A percentile compares a stretch with the other conserved stretches of the same genome.
Evolutionary conservation across 257 asterid species (phyloP).

Genomic region (Voacanga thouarsii): DNA sequence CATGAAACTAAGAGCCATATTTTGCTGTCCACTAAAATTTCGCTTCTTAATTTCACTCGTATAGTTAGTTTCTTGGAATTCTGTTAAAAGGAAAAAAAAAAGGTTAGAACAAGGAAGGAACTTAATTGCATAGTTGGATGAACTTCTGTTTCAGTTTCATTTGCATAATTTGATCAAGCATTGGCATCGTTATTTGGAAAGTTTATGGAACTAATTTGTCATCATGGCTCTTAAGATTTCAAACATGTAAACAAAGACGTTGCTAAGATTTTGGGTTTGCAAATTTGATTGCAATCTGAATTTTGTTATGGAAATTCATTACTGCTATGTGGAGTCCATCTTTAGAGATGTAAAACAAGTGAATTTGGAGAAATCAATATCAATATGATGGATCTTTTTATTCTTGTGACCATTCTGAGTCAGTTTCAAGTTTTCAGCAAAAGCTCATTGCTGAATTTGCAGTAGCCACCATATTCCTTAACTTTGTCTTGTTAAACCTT

Average conservation of each 20-base stretch:
- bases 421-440: not conserved
- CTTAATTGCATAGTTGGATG: not conserved
- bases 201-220: not conserved
- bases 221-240: not conserved
- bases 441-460: not conserved
- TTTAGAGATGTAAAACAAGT: not conserved
- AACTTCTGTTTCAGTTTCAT: not conserved
- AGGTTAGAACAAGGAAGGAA: too few relatives aligned
- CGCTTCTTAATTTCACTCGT: not conserved
- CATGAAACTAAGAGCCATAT: not conserved
- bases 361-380: not conserved
- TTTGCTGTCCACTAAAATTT: slow-evolving; percentile 1
- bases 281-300: not conserved
- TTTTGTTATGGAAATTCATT: not conserved
- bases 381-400: not conserved
- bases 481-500: not conserved
- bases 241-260: not conserved
- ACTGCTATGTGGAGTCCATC: not conserved
- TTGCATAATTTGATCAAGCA: not conserved
- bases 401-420: not conserved
- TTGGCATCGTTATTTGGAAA: not conserved
- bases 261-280: not conserved
- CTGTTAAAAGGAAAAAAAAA: not conserved
- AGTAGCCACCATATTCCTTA: not conserved
- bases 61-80: not conserved